Base-by-base conservation (phyloP, 108 stramenopile species). In the Nitzschia palea region DNA sequence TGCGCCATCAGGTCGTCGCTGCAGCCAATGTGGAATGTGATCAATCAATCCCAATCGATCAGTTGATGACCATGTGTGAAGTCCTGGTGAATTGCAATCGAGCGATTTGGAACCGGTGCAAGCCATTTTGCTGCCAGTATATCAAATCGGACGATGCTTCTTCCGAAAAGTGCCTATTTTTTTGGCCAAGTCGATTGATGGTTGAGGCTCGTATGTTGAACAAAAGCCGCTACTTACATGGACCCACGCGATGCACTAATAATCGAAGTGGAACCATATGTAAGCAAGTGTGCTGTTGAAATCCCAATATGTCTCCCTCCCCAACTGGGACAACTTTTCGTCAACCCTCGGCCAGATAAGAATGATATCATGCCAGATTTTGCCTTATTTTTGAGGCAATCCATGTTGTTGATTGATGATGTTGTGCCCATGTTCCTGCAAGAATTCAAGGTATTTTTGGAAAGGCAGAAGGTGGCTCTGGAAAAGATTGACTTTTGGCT, bases 61-160 rank as follows among this genome's bases (percentile, higher is more conserved):
- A 48, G 4, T 48, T 48, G 47, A 48, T 48, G 15, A 12, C 18
- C 8, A 48, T 20, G 18, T 20, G 18, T 48, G 18, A 20, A n/a
- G 47, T 20, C 4, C 8, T 48, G 4, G 4, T 48, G 15, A 18
- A 12, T 18, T 4, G 4, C 47, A 48, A 48, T 20, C 18, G 18
- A 20, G 47, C 15, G n/a, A 48, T 48, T 48, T 48, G 47, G 47
- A 20, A 20, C 4, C 47, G 47, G n/a, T 48, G 47, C 47, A 48
- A 48, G 47, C 18, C 9, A 10, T 48, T 18, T 48, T 48, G 47
- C 22, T 20, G 17, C n/a, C n/a, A n/a, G n/a, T n/a, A n/a, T n/a
- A n/a, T n/a, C n/a, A n/a, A n/a, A n/a, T n/a, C n/a, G n/a, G n/a
- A n/a, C n/a, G n/a, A n/a, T n/a, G n/a, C n/a, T n/a, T n/a, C n/a